Conservation (phyloP, 2,329 filamentous ascomycete species). For the Diplodia mutila region DNA sequence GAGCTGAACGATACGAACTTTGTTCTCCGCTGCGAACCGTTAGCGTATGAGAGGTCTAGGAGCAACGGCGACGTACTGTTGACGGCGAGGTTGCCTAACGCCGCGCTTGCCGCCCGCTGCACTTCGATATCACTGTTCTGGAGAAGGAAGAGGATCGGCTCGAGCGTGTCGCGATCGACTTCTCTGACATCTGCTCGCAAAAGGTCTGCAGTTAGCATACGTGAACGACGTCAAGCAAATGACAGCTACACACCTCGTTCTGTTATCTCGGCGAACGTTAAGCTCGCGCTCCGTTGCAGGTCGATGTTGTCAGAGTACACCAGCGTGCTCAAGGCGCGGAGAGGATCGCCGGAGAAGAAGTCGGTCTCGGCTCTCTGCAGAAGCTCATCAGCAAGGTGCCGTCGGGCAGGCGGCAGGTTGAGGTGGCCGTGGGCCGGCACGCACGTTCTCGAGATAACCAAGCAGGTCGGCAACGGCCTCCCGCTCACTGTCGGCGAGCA, state of each 20-base stretch:
- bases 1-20: slow-evolving; percentile 91
- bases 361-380: slow-evolving; percentile 91
- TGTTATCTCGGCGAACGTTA: slow-evolving; percentile 98
- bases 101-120: slow-evolving; percentile 92
- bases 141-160: slow-evolving; percentile 92
- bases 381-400: slow-evolving; percentile 27
- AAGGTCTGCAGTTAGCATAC: slow-evolving; percentile 28
- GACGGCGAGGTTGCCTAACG: slow-evolving; percentile 92
- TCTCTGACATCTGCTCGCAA: slow-evolving; percentile 81
- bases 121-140: slow-evolving; percentile 97
- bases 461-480: slow-evolving; percentile 95
- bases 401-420: background rate
- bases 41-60: slow-evolving; percentile 41
- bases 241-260: slow-evolving; percentile 73
- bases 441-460: slow-evolving; percentile 94
- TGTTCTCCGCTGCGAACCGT: slow-evolving; percentile 82
- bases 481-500: slow-evolving; percentile 92
- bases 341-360: slow-evolving; percentile 95
- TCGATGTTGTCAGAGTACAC: slow-evolving; percentile 99
- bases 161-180: slow-evolving; percentile 91
- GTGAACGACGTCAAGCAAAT: slow-evolving; percentile 12
- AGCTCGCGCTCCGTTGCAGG: slow-evolving; percentile 91
- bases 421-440: slow-evolving; percentile 46
- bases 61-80: slow-evolving; percentile 68
- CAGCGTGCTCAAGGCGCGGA: slow-evolving; percentile 89